Base-by-base conservation (phyloP, 1,139 yeast species). In the Debaryomyces udenii region DNA sequence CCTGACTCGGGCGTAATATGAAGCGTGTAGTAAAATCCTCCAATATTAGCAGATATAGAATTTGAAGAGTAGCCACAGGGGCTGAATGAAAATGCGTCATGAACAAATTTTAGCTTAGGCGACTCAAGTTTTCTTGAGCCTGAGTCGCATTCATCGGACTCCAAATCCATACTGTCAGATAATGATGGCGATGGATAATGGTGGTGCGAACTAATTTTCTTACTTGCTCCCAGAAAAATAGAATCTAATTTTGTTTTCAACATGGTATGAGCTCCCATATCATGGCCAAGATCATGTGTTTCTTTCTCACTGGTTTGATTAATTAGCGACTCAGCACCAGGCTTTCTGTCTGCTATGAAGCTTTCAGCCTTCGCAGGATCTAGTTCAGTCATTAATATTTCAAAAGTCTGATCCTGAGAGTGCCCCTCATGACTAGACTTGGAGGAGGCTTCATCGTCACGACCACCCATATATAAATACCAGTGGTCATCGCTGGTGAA, bases 61-160 rank as follows among this genome's bases (percentile, higher is more conserved):
- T 93, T 93, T 38, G 96, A 87, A 2, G 96, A 88, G 59, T 81
- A 93, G 11, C 99, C 99, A 64, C 98, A 93, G 2, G 99, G 99
- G n/a, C 87, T 73, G 62, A 93, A 93, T 23, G 95, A 84, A 66
- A 90, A 93, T 4, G 96, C 88, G 68, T 91, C 98, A 55, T 83
- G 89, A 58, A 78, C 53, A 42, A 72, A 78, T 23, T 64, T 59
- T 34, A 50, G 49, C 14, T 42, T 38, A 11, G 50, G n/a, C n/a
- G 7, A 20, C 22, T 20, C 41, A 13, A 40, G 18, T 2, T 35
- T 17, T 29, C 32, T 35, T n/a, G 15, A 16, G 16, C 27, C 32
- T 15, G 16, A 33, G n/a, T 31, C 24, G 14, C 43, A 36, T 27
- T 39, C 45, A 18, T 36, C 45, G 9, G 39, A 33, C n/a, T 42